These are phyloP conservation scores for Barnettozyma siamensis DNA, from an alignment of 805 yeast genomes.

Conservation along the genomic window DNA sequence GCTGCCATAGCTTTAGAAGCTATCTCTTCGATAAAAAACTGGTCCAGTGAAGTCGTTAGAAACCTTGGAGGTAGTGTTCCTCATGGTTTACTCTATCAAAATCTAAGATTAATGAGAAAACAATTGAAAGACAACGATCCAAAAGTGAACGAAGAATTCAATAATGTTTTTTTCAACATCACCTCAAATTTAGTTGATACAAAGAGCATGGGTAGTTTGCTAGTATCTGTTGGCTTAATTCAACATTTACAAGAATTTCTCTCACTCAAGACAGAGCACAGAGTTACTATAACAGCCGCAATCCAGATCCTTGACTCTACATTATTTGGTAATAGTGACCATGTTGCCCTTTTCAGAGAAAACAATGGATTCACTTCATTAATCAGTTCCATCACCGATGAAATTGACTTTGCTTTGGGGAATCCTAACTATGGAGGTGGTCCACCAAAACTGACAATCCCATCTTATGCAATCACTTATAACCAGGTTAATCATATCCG, in stretches of 20 bases:
- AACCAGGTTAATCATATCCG: constrained; percentile 56
- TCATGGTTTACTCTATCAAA: constrained; percentile 77
- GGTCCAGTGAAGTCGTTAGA: constrained; percentile 73
- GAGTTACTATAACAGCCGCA: constrained; percentile 59
- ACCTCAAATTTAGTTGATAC: constrained; percentile 57
- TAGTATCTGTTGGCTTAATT: constrained; percentile 73
- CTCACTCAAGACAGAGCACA: constrained; percentile 42
- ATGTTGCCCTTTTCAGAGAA: constrained; percentile 58
- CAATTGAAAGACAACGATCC: constrained; percentile 36
- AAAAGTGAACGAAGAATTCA: constrained; percentile 41
- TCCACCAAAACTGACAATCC: constrained; percentile 46
- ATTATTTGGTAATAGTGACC: constrained; percentile 37
- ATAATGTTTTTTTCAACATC: constrained; percentile 48
- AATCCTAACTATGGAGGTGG: constrained; percentile 57
- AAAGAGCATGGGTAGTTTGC: constrained; percentile 46
- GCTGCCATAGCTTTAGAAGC: constrained; percentile 66
- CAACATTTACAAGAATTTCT: constrained; percentile 60
- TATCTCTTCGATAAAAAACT: constrained; percentile 57
- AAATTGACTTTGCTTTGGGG: constrained; percentile 56
- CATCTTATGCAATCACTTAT: constrained; percentile 47
- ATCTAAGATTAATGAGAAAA: constrained; percentile 57
- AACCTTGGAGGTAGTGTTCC: constrained; percentile 80
- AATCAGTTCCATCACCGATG: constrained; percentile 55
- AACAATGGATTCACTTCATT: constrained; percentile 60
- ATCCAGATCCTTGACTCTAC: constrained; percentile 42